Evolutionary conservation across 768 basidiomycete genomes (phyloP).

Genomic region (Termitomyces sp.): DNA sequence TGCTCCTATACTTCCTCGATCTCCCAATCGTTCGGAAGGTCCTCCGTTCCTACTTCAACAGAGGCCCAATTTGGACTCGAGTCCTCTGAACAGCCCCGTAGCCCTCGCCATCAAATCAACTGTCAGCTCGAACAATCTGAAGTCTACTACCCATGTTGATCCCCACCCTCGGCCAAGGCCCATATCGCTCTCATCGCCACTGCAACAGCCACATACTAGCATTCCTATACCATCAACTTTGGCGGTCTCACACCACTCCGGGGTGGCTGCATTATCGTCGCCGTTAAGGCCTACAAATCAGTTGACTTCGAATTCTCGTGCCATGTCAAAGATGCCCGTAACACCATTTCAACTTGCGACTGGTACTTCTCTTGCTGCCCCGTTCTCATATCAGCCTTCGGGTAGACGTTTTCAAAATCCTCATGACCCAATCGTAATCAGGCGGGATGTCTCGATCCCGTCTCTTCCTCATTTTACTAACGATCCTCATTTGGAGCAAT

Average conservation of each 20-base stretch:
- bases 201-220: neutral
- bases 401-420: neutral
- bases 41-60: neutral
- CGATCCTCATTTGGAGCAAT: neutral
- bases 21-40: neutral
- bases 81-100: neutral
- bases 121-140: neutral
- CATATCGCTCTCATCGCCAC: constrained; percentile 3
- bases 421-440: too few species aligned
- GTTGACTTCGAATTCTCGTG: neutral
- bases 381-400: neutral
- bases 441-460: neutral
- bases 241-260: neutral
- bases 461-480: neutral
- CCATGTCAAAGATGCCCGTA: neutral
- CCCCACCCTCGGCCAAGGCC: neutral
- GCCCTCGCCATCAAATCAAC: neutral
- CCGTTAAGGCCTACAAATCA: neutral
- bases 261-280: neutral
- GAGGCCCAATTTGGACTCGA: neutral
- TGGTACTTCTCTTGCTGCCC: neutral
- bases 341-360: neutral
- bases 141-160: neutral
- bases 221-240: neutral
- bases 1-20: neutral